Conservation (phyloP, 2,329 filamentous ascomycete species). For the Elsinoe arachidis region DNA sequence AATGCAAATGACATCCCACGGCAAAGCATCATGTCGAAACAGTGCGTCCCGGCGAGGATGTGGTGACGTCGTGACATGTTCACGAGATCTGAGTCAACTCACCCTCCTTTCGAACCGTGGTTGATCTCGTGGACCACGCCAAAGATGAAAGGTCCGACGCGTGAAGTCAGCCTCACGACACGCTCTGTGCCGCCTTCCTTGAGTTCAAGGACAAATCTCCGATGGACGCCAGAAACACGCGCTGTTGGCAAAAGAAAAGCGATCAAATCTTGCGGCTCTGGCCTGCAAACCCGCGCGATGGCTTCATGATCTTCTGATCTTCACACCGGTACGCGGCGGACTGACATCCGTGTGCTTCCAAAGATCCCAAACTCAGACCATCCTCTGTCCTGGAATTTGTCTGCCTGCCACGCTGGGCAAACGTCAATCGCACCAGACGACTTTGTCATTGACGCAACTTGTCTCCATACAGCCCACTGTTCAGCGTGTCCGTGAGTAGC, state of each 20-base stretch:
- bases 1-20: background rate
- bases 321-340: background rate
- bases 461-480: background rate
- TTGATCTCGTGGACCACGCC: background rate
- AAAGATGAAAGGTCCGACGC: background rate
- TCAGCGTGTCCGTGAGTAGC: background rate
- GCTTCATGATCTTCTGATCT: slow-evolving; percentile 7
- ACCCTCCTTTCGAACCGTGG: background rate
- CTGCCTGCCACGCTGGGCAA: background rate
- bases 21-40: slow-evolving; percentile 1
- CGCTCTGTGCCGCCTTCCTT: background rate
- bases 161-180: slow-evolving; percentile 4
- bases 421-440: slow-evolving; percentile 6
- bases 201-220: background rate
- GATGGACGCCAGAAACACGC: background rate
- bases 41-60: background rate
- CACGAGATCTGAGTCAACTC: slow-evolving; percentile 2
- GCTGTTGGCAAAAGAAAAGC: background rate
- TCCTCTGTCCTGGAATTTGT: background rate
- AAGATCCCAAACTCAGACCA: background rate
- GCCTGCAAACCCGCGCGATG: background rate
- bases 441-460: background rate
- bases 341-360: background rate
- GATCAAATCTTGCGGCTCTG: background rate
- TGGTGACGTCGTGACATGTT: slow-evolving; percentile 7